Base-by-base conservation (phyloP, 2,329 filamentous ascomycete genomes). In the Colletotrichum neosansevieriae region DNA sequence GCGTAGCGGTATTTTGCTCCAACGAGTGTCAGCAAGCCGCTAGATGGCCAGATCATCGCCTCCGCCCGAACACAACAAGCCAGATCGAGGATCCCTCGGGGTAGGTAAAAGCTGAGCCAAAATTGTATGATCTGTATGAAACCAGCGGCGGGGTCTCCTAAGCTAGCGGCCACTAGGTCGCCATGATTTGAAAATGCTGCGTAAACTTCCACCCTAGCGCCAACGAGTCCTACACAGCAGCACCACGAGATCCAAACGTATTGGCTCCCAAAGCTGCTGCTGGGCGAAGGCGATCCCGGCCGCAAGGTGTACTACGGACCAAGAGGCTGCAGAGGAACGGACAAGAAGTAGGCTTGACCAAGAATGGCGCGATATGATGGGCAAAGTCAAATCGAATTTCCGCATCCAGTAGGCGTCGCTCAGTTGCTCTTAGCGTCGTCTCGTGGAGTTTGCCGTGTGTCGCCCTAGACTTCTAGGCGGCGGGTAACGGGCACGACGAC, bases 161-260 rank as follows among this genome's bases (percentile, higher is more conserved):
- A 21, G 47, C 56, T 66, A 69, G 61, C 54, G 61, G 49, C 42
- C 36, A 66, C 47, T 68, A 19, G 29, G 34, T 38, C 47, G 11
- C 49, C 19, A 45, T 49, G 42, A 64, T 68, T 59, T 68, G 65
- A 38, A 38, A 65, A 65, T 24, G 47, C 53, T 44, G 53, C 34
- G 17, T 11, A 59, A 21, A 65, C 45, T 59, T 50, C 61, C 24
- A 51, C 36, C n/a, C 32, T 58, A 44, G 15, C 57, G 40, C 17
- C 6, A 54, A 58, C 50, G 34, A 36, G 63, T 29, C 34, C 40
- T 32, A 32, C 29, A 29, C 2, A 29, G 6, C 29, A 56, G 45
- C 32, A 19, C 40, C 49, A 34, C n/a, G 45, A 13, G 13, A 13
- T 0, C 21, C 11, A 53, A 6, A 36, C 29, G 38, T 21, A 11